Conservation (phyloP, 495 filamentous ascomycete genomes). For the Penicillium coffeae region DNA sequence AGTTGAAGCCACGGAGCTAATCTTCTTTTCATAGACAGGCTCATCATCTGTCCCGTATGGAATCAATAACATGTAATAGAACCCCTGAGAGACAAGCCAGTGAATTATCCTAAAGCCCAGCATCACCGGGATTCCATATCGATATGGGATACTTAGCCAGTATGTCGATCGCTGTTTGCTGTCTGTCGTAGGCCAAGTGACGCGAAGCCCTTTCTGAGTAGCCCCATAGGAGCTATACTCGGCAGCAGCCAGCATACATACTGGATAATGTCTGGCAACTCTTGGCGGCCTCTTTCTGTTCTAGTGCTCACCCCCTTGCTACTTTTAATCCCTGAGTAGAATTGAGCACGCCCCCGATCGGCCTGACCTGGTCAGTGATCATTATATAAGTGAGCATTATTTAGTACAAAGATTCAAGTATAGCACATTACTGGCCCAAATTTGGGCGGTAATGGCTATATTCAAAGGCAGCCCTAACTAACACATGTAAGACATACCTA, state of each 20-base stretch:
- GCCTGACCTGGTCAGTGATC: slow-evolving; percentile 1
- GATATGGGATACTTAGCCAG: slow-evolving; percentile 2
- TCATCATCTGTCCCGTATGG: no score
- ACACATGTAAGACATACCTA: background rate
- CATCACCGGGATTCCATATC: slow-evolving; percentile 3
- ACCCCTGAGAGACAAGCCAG: slow-evolving; percentile 2
- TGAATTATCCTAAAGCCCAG: background rate
- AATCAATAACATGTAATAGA: background rate
- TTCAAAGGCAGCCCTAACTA: slow-evolving; percentile 8
- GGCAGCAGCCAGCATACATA: background rate
- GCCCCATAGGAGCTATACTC: slow-evolving; percentile 2
- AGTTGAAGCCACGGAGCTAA: background rate
- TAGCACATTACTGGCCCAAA: slow-evolving; percentile 10
- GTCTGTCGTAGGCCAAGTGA: background rate
- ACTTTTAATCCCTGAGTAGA: no score
- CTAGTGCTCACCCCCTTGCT: no score
- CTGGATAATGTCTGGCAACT: no score
- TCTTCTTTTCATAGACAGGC: no score
- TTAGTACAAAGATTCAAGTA: slow-evolving; percentile 5
- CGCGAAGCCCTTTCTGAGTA: background rate
- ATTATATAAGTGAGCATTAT: slow-evolving; percentile 14
- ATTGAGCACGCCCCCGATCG: no score
- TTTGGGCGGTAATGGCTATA: slow-evolving; percentile 18
- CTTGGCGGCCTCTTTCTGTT: no score
- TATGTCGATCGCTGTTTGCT: slow-evolving; percentile 6